These are phyloP conservation scores for Boletus pseudo-olivaceus DNA, from an alignment of 768 basidiomycete genomes.

Conservation along the genomic window DNA sequence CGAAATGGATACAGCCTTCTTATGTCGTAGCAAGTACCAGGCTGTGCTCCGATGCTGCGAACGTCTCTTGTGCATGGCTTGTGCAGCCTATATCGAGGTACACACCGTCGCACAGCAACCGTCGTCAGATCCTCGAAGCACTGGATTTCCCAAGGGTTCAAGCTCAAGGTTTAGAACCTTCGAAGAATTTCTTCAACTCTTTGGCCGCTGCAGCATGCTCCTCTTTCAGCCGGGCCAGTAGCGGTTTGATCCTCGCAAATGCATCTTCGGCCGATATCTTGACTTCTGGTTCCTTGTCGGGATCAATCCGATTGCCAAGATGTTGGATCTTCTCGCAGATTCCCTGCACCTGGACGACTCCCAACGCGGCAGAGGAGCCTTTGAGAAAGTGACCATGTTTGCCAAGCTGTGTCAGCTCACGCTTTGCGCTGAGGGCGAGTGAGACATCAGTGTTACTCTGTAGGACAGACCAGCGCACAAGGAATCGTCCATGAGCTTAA, in stretches of 20 bases:
- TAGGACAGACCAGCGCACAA: slow-evolving; percentile 56
- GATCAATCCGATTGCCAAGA: slow-evolving; percentile 54
- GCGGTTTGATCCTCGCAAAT: slow-evolving; percentile 49
- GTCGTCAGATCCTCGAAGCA: slow-evolving; percentile 1
- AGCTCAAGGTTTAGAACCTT: slow-evolving; percentile 2
- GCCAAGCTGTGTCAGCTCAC: slow-evolving; percentile 66
- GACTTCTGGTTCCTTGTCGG: slow-evolving; percentile 50
- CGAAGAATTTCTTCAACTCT: slow-evolving; percentile 51
- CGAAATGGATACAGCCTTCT: slow-evolving; percentile 23
- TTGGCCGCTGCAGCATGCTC: slow-evolving; percentile 68
- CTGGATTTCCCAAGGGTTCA: slow-evolving; percentile 1
- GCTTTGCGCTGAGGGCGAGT: slow-evolving; percentile 40
- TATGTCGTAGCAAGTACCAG: slow-evolving; percentile 17
- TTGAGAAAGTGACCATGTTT: slow-evolving; percentile 91
- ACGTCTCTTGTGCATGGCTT: slow-evolving; percentile 9
- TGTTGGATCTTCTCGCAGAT: slow-evolving; percentile 93
- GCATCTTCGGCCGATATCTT: slow-evolving; percentile 51
- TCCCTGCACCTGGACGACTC: slow-evolving; percentile 73
- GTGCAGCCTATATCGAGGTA: slow-evolving; percentile 4
- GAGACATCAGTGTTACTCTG: slow-evolving; percentile 12
- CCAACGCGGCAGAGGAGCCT: slow-evolving; percentile 93
- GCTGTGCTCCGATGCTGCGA: slow-evolving; percentile 14
- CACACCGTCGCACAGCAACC: slow-evolving; percentile 13
- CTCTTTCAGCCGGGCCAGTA: slow-evolving; percentile 56
- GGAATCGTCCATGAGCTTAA: slow-evolving; percentile 70